Percentiles rank a stretch among this genome's conserved stretches.
These are phyloP conservation scores for Aspergillus melleus DNA, from an alignment of 2,329 filamentous ascomycete genomes.

Conservation along the genomic window DNA sequence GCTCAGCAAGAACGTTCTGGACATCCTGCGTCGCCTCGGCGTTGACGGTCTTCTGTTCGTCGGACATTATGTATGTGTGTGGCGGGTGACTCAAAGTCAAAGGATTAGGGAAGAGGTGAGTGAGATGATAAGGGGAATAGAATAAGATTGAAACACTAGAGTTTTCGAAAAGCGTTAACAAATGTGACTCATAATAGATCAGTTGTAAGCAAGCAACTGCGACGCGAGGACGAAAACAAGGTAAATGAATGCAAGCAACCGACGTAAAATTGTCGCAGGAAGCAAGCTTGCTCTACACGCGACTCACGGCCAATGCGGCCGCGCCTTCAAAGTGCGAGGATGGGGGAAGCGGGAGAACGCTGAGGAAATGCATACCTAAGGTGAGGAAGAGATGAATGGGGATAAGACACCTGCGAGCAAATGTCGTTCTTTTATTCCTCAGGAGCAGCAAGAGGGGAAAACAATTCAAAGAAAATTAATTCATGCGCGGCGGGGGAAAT, in stretches of 20 bases:
- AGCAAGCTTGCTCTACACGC: not conserved
- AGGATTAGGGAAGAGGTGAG: not conserved
- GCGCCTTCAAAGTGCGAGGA: not conserved
- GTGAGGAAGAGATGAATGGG: not conserved
- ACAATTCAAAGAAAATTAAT: conserved; percentile 4
- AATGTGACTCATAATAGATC: not conserved
- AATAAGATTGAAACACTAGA: not conserved
- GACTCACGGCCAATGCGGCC: not conserved
- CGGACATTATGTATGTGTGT: conserved; percentile 32
- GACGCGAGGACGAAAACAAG: not conserved
- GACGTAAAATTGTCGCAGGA: no score
- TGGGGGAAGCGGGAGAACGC: not conserved
- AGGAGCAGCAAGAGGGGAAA: conserved; percentile 1
- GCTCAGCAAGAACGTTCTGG: conserved; percentile 46
- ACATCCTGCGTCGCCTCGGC: conserved; percentile 48
- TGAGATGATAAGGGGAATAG: not conserved
- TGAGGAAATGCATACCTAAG: not conserved
- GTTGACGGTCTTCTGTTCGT: conserved; percentile 40
- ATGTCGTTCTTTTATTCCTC: conserved; percentile 3
- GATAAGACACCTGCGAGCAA: conserved; percentile 2
- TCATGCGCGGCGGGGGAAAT: conserved; percentile 16
- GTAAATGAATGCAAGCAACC: not conserved
- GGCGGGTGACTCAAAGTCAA: not conserved
- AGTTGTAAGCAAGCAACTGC: not conserved
- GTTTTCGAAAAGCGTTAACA: not conserved